Evolutionary conservation across 495 filamentous ascomycete genomes (phyloP).

Genomic region (Penicillium ochrochloron): DNA sequence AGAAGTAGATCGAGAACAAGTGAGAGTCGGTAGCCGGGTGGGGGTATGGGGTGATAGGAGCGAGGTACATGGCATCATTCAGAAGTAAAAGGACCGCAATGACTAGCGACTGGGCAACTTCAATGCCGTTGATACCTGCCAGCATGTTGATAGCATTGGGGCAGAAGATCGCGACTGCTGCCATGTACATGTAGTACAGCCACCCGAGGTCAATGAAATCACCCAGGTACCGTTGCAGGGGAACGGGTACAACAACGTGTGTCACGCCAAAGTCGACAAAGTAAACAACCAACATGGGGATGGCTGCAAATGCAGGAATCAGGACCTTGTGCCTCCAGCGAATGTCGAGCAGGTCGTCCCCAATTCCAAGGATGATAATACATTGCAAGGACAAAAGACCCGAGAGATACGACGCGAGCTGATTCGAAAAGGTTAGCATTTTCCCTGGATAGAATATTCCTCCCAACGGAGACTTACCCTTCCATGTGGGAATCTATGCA

Average conservation of each 20-base stretch:
- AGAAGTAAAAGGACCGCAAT: slow-evolving; percentile 81
- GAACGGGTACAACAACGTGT: slow-evolving; percentile 85
- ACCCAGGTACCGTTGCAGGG: slow-evolving; percentile 81
- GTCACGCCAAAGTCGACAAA: slow-evolving; percentile 98
- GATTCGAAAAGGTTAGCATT: neutral
- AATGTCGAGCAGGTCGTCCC: slow-evolving; percentile 97
- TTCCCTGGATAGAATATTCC: neutral
- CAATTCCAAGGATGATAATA: slow-evolving; percentile 87
- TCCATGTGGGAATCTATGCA: slow-evolving; percentile 91
- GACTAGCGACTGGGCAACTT: slow-evolving; percentile 90
- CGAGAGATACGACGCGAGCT: slow-evolving; percentile 95
- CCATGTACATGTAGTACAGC: slow-evolving; percentile 97
- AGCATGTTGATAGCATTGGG: slow-evolving; percentile 99
- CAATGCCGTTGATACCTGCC: slow-evolving; percentile 95
- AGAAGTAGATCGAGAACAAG: slow-evolving; percentile 91
- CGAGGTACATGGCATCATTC: slow-evolving; percentile 82
- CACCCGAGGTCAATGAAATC: slow-evolving; percentile 81
- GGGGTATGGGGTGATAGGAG: slow-evolving; percentile 68
- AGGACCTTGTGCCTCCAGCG: slow-evolving; percentile 98
- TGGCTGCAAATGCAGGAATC: slow-evolving; percentile 91
- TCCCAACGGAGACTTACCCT: slow-evolving; percentile 61
- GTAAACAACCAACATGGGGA: slow-evolving; percentile 95
- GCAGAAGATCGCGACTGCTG: slow-evolving; percentile 89
- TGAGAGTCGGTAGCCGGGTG: slow-evolving; percentile 97
- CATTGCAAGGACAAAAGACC: slow-evolving; percentile 89